These are phyloP conservation scores for Phytopythium cucurbitacearum DNA, from an alignment of 352 stramenopile species.

Conservation along the genomic window DNA sequence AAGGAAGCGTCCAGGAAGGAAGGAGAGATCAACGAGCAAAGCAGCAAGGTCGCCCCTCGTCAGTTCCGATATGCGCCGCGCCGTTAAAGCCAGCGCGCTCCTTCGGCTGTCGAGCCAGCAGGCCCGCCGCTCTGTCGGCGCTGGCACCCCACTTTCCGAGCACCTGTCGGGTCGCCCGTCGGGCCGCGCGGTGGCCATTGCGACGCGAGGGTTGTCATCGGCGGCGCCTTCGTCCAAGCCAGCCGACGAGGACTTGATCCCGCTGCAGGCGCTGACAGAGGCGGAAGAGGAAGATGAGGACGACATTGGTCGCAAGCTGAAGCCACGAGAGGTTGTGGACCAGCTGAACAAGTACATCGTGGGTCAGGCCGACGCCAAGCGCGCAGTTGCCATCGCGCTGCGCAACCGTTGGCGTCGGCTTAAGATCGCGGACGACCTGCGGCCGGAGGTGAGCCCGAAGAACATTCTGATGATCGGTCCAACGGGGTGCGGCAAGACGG, in stretches of 20 bases:
- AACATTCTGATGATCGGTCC: conserved; percentile 99
- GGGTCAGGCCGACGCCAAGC: conserved; percentile 96
- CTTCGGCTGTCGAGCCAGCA: conserved; percentile 13
- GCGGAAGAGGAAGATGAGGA: conserved; percentile 18
- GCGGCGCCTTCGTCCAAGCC: conserved; percentile 22
- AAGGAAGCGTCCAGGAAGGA: too few relatives aligned
- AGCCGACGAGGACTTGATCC: conserved; percentile 21
- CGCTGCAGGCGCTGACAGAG: conserved; percentile 25
- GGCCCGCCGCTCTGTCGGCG: neutral
- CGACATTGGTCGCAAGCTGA: conserved; percentile 83
- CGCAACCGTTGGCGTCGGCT: conserved; percentile 97
- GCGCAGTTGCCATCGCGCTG: conserved; percentile 97
- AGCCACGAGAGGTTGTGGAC: conserved; percentile 91
- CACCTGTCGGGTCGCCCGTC: neutral
- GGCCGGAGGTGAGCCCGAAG: conserved; percentile 94
- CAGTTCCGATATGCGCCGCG: conserved; percentile 1
- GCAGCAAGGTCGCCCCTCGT: neutral
- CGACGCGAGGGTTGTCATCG: conserved; percentile 16
- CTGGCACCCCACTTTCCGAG: neutral
- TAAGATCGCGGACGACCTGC: conserved; percentile 92
- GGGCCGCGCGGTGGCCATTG: conserved; percentile 3
- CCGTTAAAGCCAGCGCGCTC: conserved; percentile 10
- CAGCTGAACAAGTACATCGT: conserved; percentile 98
- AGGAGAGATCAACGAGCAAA: too few relatives aligned
- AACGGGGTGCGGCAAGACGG: conserved; percentile 98